Evolutionary conservation across 73 alveolate species (phyloP), one percentile per base, ranked within the genome.

Genomic region (Diophrys appendiculata): DNA sequence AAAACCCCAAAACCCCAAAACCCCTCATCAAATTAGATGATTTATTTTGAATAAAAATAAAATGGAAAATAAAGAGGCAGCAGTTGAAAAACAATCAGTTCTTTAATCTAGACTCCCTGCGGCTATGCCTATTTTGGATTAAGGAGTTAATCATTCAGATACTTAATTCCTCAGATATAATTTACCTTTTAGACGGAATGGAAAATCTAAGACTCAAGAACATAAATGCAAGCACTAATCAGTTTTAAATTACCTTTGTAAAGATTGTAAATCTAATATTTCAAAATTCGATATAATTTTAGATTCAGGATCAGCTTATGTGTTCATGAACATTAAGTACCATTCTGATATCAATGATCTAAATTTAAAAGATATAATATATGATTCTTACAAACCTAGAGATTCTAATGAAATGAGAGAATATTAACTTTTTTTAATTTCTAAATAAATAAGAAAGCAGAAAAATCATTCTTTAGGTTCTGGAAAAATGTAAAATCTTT

Each of bases 331-430:
- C 54, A 29, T 67, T 25, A 3, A 67, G 29, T 67, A 67, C 75
- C 5, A 3, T 25, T 25, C 43, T 29, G 75, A 67, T 3, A 3
- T 67, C 27, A 29, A 29, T 14, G 53, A 25, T 54, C 1, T 43
- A 5, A 5, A 5, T 11, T 43, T 54, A 26, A 5, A 67, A 1
- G 76, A 54, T 28, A 72, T 80, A 11, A 29, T 80, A 0, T 80
- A 80, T 80, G 65, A 80, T 56, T 8, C 33, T 1, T 80, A 80
- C 35, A 22, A 71, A 68, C 89, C 89, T 29, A 29, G 22, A 54
- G 72, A 64, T 29, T 69, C 82, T 2, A 72, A 69, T 22, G 89
- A 80, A 54, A 26, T 80, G 23, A 34, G 89, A 56, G 89, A 80
- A 35, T 80, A 80, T 71, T 35, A 71, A 1, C 33, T 67, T 24